Evolutionary conservation across 2,329 filamentous ascomycete genomes (phyloP).

Genomic region (Fusarium brachygibbosum): DNA sequence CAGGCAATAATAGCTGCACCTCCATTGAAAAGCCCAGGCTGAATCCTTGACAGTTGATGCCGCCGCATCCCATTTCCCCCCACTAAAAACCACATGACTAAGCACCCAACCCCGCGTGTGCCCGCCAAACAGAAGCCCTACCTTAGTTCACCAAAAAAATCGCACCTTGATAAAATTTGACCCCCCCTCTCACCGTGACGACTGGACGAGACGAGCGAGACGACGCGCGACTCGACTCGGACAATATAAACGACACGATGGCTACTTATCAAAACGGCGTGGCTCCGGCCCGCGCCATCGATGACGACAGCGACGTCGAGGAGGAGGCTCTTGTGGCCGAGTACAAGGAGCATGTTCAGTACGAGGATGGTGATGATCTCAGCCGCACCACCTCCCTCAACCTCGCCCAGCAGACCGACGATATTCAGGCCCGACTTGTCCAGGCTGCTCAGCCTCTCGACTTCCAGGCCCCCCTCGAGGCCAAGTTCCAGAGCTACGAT

Average conservation of each 20-base stretch:
- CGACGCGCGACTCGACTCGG: constrained; percentile 51
- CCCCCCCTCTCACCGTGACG: constrained; percentile 51
- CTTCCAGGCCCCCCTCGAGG: constrained; percentile 94
- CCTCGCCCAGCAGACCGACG: constrained; percentile 82
- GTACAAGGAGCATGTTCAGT: constrained; percentile 96
- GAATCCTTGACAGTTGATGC: constrained; percentile 39
- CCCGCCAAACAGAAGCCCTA: constrained; percentile 56
- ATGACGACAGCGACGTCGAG: constrained; percentile 92
- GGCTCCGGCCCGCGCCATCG: constrained; percentile 70
- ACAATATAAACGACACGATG: constrained; percentile 59
- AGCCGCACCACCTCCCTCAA: constrained; percentile 79
- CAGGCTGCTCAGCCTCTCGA: constrained; percentile 95
- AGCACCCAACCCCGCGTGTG: constrained; percentile 17
- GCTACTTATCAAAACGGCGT: constrained; percentile 73
- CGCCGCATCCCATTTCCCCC: constrained; percentile 35
- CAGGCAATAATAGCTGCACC: constrained; percentile 13
- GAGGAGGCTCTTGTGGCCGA: constrained; percentile 96
- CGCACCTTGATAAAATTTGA: constrained; percentile 52
- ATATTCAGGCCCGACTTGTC: constrained; percentile 91
- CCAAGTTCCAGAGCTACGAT: constrained; percentile 99
- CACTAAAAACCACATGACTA: constrained; percentile 37
- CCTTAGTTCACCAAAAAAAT: constrained; percentile 51
- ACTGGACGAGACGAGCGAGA: constrained; percentile 47
- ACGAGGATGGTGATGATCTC: constrained; percentile 86
- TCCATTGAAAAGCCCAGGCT: constrained; percentile 19